Evolutionary conservation across 169 alveolate genomes (phyloP).

Genomic region (Plasmodium gonderi): DNA sequence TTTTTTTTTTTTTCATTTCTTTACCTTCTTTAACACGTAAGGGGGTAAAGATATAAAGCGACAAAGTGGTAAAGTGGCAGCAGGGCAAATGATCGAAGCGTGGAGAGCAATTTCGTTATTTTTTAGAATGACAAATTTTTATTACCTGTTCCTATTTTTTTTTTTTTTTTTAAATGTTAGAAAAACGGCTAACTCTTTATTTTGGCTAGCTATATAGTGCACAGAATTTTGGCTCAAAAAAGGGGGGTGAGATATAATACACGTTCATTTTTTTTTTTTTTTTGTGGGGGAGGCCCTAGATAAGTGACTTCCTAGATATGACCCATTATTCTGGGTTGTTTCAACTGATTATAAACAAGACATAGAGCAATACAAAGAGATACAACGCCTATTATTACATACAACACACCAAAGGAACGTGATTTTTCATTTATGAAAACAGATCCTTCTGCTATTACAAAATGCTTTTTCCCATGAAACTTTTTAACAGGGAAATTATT

Average conservation of each 20-base stretch:
- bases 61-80: too few species aligned
- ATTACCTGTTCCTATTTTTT: background rate
- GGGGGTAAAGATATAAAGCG: too few species aligned
- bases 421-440: slow-evolving; percentile 51
- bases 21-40: too few species aligned
- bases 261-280: background rate
- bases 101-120: too few species aligned
- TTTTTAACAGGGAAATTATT: slow-evolving; percentile 78
- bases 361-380: slow-evolving; percentile 39
- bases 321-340: slow-evolving; percentile 44
- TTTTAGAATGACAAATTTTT: background rate
- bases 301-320: background rate
- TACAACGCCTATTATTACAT: slow-evolving; percentile 24
- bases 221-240: too few species aligned
- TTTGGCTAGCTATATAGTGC: background rate
- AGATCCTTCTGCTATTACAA: slow-evolving; percentile 76
- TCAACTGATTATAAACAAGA: slow-evolving; percentile 42
- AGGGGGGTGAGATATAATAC: too few species aligned
- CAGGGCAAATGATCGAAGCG: too few species aligned
- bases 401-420: slow-evolving; percentile 42
- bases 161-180: background rate
- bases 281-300: background rate
- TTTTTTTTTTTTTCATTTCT: too few species aligned
- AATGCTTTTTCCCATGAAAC: slow-evolving; percentile 83
- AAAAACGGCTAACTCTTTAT: background rate